Percentiles rank a stretch among this genome's conserved stretches.
Evolutionary conservation across 805 yeast genomes (phyloP).

Genomic region (Torulaspora franciscae): DNA sequence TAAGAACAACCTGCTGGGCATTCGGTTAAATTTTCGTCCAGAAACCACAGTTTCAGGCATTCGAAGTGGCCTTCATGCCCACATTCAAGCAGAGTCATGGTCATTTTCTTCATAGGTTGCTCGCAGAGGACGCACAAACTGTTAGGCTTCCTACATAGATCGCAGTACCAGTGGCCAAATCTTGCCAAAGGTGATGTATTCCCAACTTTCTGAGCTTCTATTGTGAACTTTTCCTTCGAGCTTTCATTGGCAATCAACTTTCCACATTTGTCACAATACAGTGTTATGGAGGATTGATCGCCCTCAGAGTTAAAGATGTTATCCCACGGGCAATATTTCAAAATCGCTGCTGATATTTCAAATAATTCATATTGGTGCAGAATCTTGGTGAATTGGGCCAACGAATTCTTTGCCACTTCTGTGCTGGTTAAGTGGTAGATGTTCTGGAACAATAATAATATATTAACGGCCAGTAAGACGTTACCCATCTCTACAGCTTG

Average conservation of each 20-base stretch:
- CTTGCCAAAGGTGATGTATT: conserved; percentile 34
- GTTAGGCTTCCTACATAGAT: conserved; percentile 53
- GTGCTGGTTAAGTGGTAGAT: conserved; percentile 25
- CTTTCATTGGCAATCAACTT: conserved; percentile 55
- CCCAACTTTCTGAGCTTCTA: conserved; percentile 23
- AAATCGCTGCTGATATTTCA: conserved; percentile 33
- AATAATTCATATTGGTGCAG: conserved; percentile 34
- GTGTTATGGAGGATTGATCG: conserved; percentile 41
- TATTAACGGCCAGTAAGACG: conserved; percentile 27
- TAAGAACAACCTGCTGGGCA: conserved; percentile 70
- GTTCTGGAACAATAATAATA: conserved; percentile 32
- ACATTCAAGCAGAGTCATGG: conserved; percentile 58
- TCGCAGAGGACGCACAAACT: conserved; percentile 75
- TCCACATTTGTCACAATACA: conserved; percentile 60
- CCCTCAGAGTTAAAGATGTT: conserved; percentile 28
- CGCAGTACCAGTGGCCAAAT: conserved; percentile 85
- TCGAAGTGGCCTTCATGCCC: conserved; percentile 86
- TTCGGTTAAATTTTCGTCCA: conserved; percentile 54
- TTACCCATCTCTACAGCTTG: conserved; percentile 34
- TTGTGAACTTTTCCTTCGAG: conserved; percentile 40
- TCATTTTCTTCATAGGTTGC: conserved; percentile 68
- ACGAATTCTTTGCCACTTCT: conserved; percentile 27
- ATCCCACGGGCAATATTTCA: conserved; percentile 35
- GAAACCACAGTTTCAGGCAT: conserved; percentile 75
- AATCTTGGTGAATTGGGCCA: conserved; percentile 30